Evolutionary conservation across 2,329 filamentous ascomycete genomes (phyloP).

Genomic region (Arthrocladium fulminans): DNA sequence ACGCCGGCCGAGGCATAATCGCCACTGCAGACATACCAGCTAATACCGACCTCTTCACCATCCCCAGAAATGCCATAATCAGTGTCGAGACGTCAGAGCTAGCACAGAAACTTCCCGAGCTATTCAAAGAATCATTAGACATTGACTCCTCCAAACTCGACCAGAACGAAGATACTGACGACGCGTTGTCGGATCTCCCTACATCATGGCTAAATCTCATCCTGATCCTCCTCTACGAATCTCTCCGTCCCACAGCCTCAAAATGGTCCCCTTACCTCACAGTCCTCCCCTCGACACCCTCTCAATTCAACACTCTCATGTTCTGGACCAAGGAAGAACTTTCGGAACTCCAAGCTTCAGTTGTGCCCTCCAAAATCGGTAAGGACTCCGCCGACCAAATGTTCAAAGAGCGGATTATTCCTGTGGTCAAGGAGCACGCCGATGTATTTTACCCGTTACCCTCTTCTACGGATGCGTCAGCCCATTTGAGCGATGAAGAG

Average conservation of each 20-base stretch:
- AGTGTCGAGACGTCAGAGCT: constrained; percentile 64
- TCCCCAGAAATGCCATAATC: constrained; percentile 57
- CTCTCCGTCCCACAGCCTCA: constrained; percentile 50
- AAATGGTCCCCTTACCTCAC: constrained; percentile 71
- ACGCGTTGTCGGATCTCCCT: neutral
- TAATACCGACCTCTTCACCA: constrained; percentile 70
- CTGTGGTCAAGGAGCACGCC: constrained; percentile 38
- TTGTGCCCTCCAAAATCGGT: constrained; percentile 68
- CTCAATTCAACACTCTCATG: constrained; percentile 73
- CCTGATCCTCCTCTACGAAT: constrained; percentile 72
- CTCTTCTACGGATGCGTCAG: no score
- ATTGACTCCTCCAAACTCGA: neutral
- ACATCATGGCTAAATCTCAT: constrained; percentile 53
- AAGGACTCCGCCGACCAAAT: constrained; percentile 55
- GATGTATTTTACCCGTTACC: constrained; percentile 35
- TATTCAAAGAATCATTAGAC: constrained; percentile 32
- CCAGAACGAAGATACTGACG: constrained; percentile 1
- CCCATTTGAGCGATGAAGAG: constrained; percentile 29
- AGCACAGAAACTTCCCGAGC: constrained; percentile 45
- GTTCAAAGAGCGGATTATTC: constrained; percentile 55
- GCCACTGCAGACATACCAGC: constrained; percentile 60
- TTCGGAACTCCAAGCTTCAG: constrained; percentile 63
- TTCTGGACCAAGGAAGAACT: constrained; percentile 72
- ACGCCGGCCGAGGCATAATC: constrained; percentile 30
- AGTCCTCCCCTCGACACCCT: constrained; percentile 50